A percentile compares a stretch with the other conserved stretches of the same genome.
phyloP scores from a whole-genome alignment of 192 early-diverging fungal species.

The Mortierella antarctica region DNA sequence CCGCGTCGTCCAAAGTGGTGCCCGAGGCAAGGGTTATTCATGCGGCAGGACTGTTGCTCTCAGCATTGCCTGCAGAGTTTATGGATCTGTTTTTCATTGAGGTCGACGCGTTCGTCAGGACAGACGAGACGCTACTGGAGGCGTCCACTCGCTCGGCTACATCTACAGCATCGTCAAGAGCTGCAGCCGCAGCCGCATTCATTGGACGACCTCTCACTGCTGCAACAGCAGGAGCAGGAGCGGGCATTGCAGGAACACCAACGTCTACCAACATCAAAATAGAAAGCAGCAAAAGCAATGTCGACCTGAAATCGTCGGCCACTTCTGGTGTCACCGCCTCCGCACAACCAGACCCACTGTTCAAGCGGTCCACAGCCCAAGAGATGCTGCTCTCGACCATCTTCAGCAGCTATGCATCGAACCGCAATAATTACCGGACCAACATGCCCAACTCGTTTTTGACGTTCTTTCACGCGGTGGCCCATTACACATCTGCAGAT shows the following conservation, averaged over 20 bases:
- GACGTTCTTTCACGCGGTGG: slow-evolving; percentile 76
- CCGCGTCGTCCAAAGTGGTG: slow-evolving; percentile 19
- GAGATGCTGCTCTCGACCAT: slow-evolving; percentile 63
- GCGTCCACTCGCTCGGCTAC: slow-evolving; percentile 21
- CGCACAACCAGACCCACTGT: not conserved
- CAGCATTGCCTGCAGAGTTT: slow-evolving; percentile 56
- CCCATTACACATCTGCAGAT: slow-evolving; percentile 80
- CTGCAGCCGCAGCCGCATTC: not conserved
- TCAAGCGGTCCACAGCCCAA: slow-evolving; percentile 39
- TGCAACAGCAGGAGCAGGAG: not conserved
- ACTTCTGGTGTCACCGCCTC: not conserved
- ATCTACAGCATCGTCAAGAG: slow-evolving; percentile 8
- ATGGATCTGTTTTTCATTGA: slow-evolving; percentile 49
- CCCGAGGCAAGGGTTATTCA: slow-evolving; percentile 59
- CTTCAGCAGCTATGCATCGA: slow-evolving; percentile 71
- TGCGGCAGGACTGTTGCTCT: slow-evolving; percentile 62
- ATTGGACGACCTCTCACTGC: slow-evolving; percentile 56
- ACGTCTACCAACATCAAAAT: not conserved
- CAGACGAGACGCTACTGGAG: slow-evolving; percentile 34
- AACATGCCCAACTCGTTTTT: slow-evolving; percentile 79
- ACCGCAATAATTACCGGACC: slow-evolving; percentile 68
- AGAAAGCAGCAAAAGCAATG: slow-evolving; percentile 26
- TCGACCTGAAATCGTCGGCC: not conserved
- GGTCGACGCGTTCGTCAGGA: slow-evolving; percentile 37
- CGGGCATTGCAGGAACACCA: not conserved